Percentiles rank a stretch among this genome's conserved stretches.
Evolutionary conservation across 169 alveolate species (phyloP).

Genomic region (Amoebophrya sp.): DNA sequence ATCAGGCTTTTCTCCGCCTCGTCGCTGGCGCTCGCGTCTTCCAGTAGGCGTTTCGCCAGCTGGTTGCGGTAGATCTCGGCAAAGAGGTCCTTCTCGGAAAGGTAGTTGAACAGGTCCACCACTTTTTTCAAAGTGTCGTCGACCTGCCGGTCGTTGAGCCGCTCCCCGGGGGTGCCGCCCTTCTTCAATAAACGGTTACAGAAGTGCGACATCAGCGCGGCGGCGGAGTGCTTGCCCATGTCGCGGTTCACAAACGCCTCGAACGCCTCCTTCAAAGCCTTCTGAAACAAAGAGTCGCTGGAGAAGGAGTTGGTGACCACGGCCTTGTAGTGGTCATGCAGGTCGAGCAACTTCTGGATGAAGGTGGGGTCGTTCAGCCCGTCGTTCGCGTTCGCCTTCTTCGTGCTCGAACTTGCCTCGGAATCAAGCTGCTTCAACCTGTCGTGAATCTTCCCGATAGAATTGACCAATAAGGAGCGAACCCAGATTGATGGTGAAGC

Average conservation of each 20-base stretch:
- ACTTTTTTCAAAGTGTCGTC: no score
- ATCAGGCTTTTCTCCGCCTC: constrained; percentile 60
- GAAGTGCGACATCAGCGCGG: constrained; percentile 12
- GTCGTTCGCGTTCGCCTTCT: constrained; percentile 7
- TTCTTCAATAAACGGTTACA: not conserved
- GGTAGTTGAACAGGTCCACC: constrained; percentile 53
- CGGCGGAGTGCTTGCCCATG: not conserved
- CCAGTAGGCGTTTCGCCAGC: constrained; percentile 50
- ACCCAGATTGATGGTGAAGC: no score
- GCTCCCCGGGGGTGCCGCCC: no score
- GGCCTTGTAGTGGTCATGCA: constrained; percentile 4
- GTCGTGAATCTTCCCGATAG: not conserved
- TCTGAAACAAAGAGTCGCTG: constrained; percentile 18
- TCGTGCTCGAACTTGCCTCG: not conserved
- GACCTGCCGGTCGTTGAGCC: no score
- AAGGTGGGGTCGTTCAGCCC: not conserved
- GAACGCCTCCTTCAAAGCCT: constrained; percentile 16
- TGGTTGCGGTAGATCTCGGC: constrained; percentile 57
- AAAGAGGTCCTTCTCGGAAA: constrained; percentile 61
- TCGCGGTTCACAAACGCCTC: constrained; percentile 14
- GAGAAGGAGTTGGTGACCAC: not conserved
- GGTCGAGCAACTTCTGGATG: constrained; percentile 11
- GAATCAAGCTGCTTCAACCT: not conserved
- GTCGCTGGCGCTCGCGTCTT: constrained; percentile 45
- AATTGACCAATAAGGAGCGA: no score